Base-by-base conservation (phyloP, 2,329 filamentous ascomycete genomes). In the Lachnellula hyalina region DNA sequence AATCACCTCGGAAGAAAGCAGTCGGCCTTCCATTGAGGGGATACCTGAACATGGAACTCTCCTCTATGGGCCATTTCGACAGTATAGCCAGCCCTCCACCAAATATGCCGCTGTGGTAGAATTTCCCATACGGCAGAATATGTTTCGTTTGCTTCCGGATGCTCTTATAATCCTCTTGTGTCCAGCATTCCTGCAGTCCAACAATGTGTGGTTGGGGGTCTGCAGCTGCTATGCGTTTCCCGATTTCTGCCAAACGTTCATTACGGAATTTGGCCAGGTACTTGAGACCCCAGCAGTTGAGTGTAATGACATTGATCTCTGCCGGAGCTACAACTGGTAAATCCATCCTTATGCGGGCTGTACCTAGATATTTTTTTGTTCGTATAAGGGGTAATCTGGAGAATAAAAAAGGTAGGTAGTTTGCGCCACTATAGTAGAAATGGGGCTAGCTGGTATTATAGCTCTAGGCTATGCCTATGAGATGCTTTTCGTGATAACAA, bases 251-350 rank as follows among this genome's bases (percentile, higher is more conserved):
- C 49, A 97, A 81, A 44, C 94, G 89, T 65, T 88, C 86, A 61
- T 81, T 76, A 62, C 92, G 89, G 63, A 89, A 82, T 62, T 86
- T 85, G 50, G 92, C 86, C 67, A 97, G 79, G 74, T 84, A 90
- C 67, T 95, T 93, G 58, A 97, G 84, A 50, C 94, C 94, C 93
- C 94, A 97, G 82, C 91, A 96, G 74, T 99, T 99, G 70, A 96
- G 83, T 4, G 90, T 94, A 61, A 96, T 75, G 63, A 97, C 79
- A 67, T 88, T 86, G 68, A 97, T 81, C 55, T 85, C 79, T 34
- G 74, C 74, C 11, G 47, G 45, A 19, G 23, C 17, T 17, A 80
- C 82, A 62, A 67, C 54, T n/a, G 54, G 38, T n/a, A 54, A 48
- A 12, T 64, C 63, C 66, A 69, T 68, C 28, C 14, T 53, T 40